Evolutionary conservation across 73 alveolate species (phyloP).

Genomic region (Stentor coeruleus): DNA sequence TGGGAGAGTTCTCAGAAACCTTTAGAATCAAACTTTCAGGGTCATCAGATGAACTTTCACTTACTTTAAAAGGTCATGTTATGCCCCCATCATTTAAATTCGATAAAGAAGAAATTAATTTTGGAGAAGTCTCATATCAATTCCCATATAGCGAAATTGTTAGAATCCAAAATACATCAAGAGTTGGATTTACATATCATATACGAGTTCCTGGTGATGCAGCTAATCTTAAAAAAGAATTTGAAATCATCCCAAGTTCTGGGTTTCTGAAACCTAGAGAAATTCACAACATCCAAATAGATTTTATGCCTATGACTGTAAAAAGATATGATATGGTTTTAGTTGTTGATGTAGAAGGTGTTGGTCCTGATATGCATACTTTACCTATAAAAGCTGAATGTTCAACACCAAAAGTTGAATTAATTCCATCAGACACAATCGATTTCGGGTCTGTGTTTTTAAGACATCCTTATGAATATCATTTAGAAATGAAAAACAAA

Average conservation of each 20-base stretch:
- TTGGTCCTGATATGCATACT: constrained; percentile 97
- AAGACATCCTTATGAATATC: constrained; percentile 90
- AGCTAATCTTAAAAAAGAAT: constrained; percentile 93
- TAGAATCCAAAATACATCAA: constrained; percentile 66
- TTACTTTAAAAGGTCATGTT: constrained; percentile 96
- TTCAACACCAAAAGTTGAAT: constrained; percentile 96
- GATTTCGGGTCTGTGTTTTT: constrained; percentile 94
- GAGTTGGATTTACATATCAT: constrained; percentile 96
- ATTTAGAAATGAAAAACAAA: constrained; percentile 89
- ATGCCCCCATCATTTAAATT: constrained; percentile 99
- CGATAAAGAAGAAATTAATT: constrained; percentile 94
- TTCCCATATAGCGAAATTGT: constrained; percentile 94
- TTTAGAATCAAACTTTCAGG: constrained; percentile 57
- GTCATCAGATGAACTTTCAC: constrained; percentile 45
- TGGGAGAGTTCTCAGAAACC: constrained; percentile 99
- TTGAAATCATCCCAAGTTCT: constrained; percentile 94
- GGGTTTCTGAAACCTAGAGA: constrained; percentile 92
- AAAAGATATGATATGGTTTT: constrained; percentile 93
- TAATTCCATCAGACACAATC: constrained; percentile 97
- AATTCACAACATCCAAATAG: constrained; percentile 88
- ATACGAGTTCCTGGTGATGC: constrained; percentile 99
- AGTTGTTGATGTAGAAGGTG: constrained; percentile 99
- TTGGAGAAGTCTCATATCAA: constrained; percentile 98
- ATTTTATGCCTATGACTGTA: constrained; percentile 90
- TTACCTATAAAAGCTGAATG: constrained; percentile 98